Evolutionary conservation across 1,284 basidiomycete genomes (phyloP), one percentile per base, ranked within the genome.

Genomic region (Athelia psychrophila): DNA sequence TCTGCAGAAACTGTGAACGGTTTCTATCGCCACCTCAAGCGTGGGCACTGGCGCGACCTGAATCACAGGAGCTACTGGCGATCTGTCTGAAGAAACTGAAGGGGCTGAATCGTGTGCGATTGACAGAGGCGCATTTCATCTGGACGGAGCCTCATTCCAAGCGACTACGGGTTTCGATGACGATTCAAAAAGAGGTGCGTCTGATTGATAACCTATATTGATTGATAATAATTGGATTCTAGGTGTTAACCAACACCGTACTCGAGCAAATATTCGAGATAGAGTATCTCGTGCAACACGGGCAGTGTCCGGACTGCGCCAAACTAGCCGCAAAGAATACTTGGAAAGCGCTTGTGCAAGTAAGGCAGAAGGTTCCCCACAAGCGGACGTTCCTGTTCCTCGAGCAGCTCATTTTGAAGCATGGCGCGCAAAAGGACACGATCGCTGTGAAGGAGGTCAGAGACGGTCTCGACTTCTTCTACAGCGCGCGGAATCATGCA

Each of bases 101-200:
- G 62, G 92, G 95, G 22, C 78, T 99, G 30, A 89, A 86, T 64
- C 96, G 95, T 76, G 95, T 99, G 49, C 90, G 96, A 30, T 74
- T 99, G 42, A 97, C 97, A 33, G 96, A 99, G 58, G 96, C 96
- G 0, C 92, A 94, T 58, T 99, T 99, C 69, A 94, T 99, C 65
- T 99, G 97, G 96, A 99, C 96, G 9, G 97, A 99, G 67, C 96
- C 96, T 1, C 96, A 99, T 73, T 95, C 91, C 49, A 96, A 96
- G 68, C 83, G 97, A 48, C 70, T 99, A 56, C 84, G 93, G 49
- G 86, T 99, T 56, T 97, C 97, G 56, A 75, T 99, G 62, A 98
- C 96, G 0, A 95, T 99, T 51, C 97, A 99, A 74, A 98, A 99
- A 75, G 97, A 99, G 79, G 93, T 92, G 51, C 22, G 76, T 63